Conservation (phyloP, 768 basidiomycete genomes). For the Hypsizygus marmoreus region DNA sequence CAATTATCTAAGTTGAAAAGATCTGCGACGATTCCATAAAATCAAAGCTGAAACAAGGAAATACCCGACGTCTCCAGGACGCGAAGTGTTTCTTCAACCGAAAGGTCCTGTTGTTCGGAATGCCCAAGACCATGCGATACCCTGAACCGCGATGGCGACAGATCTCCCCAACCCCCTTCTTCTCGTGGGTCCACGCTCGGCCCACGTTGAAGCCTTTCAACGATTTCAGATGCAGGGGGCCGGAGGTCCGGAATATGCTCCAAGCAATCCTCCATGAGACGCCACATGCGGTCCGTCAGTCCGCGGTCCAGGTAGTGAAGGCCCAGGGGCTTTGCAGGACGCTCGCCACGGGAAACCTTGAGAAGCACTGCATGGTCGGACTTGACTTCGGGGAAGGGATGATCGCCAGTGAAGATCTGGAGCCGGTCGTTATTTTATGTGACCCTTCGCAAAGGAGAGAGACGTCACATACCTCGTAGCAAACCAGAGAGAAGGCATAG, state of each 20-base stretch:
- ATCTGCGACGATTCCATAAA: too few relatives aligned
- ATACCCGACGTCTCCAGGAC: too few relatives aligned
- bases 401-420: slow-evolving; percentile 25
- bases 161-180: too few relatives aligned
- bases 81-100: too few relatives aligned
- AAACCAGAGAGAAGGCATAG: slow-evolving; percentile 21
- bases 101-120: too few relatives aligned
- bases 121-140: too few relatives aligned
- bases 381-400: slow-evolving; percentile 25
- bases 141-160: too few relatives aligned
- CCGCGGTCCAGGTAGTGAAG: background rate
- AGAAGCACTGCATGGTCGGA: slow-evolving; percentile 22
- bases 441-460: too few relatives aligned
- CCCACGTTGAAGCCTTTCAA: background rate
- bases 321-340: background rate
- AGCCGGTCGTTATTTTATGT: too few relatives aligned
- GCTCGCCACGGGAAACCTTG: slow-evolving; percentile 10
- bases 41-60: too few relatives aligned
- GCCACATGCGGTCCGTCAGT: slow-evolving; percentile 7
- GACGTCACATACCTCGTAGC: slow-evolving; percentile 19
- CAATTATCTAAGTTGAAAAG: too few relatives aligned
- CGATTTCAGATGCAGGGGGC: slow-evolving; percentile 1
- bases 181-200: background rate
- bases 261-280: slow-evolving; percentile 7
- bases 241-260: background rate